Base-by-base conservation (phyloP, 768 basidiomycete genomes). In the Lyophyllum atratum region DNA sequence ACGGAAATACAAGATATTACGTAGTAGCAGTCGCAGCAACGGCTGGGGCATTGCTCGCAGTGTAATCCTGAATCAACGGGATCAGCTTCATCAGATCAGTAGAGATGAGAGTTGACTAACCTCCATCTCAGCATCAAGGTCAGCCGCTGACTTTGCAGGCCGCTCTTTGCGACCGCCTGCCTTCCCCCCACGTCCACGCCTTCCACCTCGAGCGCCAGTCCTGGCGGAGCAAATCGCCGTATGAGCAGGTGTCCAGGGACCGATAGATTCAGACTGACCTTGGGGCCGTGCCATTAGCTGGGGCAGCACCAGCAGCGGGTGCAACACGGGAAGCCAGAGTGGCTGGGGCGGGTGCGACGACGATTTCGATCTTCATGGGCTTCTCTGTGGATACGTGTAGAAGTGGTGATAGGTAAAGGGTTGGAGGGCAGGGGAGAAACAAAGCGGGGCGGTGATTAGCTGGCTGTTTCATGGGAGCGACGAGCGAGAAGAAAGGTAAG, bases 71-170 rank as follows among this genome's bases (percentile, higher is more conserved):
- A 6, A 24, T 21, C 8, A 52, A 37, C 45, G 34, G 4, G 58
- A 49, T 43, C 29, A 51, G 26, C 51, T 52, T 34, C 4, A n/a
- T 26, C 10, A 11, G 6, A 7, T 2, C 39, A 15, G 40, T 1
- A 26, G 39, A 5, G 52, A 8, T 15, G 22, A 12, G 14, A 17
- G 29, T 15, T 26, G 10, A 66, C 76, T 26, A 58, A 96, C 96
- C 84, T 91, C 91, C 96, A 98, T 98, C 80, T 98, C 96, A 8
- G 95, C 94, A 70, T 98, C 96, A 42, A 98, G 84, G 69, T 95
- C 93, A 29, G 92, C 96, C 3, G 80, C 92, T 21, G 85, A 85
- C 79, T 96, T 96, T 54, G 79, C 76, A 4, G 90, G 83, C 60
- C 93, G 78, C 52, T 90, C 86, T 65, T 82, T 84, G 64, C 82